A percentile compares a stretch with the other conserved stretches of the same genome.
These are phyloP conservation scores for Trichoderma gamsii DNA, from an alignment of 495 filamentous ascomycete genomes.

Conservation along the genomic window DNA sequence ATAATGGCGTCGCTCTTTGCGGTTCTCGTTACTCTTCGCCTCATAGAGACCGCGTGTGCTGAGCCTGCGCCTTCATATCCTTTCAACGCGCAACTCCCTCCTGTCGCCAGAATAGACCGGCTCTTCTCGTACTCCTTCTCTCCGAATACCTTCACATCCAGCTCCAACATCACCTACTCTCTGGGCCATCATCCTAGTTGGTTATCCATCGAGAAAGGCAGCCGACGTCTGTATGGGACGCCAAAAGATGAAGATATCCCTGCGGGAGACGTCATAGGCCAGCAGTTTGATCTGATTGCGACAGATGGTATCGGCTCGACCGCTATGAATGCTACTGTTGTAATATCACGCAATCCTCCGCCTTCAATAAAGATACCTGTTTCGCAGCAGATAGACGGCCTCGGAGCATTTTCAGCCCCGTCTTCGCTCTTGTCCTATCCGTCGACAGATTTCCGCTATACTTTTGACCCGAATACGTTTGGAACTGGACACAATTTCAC, in stretches of 20 bases:
- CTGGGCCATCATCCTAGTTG: slow-evolving; percentile 58
- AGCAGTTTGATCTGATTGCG: slow-evolving; percentile 54
- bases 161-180: slow-evolving; percentile 51
- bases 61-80: slow-evolving; percentile 54
- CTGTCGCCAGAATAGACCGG: slow-evolving; percentile 60
- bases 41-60: slow-evolving; percentile 31
- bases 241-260: slow-evolving; percentile 53
- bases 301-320: slow-evolving; percentile 53
- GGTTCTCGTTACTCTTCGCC: slow-evolving; percentile 16
- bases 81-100: slow-evolving; percentile 71
- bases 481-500: slow-evolving; percentile 24
- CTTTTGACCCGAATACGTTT: slow-evolving; percentile 36
- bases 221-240: slow-evolving; percentile 58
- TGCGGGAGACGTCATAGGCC: slow-evolving; percentile 35
- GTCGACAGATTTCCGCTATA: slow-evolving; percentile 33
- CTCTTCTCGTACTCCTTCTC: slow-evolving; percentile 65
- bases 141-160: slow-evolving; percentile 57
- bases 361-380: slow-evolving; percentile 33
- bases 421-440: slow-evolving; percentile 34
- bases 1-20: slow-evolving; percentile 14
- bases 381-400: slow-evolving; percentile 31
- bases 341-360: slow-evolving; percentile 49
- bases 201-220: slow-evolving; percentile 59
- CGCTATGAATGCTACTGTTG: slow-evolving; percentile 53
- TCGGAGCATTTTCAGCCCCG: slow-evolving; percentile 38